Conservation (phyloP, 345 rosid genomes). For the Psidium guajava region DNA sequence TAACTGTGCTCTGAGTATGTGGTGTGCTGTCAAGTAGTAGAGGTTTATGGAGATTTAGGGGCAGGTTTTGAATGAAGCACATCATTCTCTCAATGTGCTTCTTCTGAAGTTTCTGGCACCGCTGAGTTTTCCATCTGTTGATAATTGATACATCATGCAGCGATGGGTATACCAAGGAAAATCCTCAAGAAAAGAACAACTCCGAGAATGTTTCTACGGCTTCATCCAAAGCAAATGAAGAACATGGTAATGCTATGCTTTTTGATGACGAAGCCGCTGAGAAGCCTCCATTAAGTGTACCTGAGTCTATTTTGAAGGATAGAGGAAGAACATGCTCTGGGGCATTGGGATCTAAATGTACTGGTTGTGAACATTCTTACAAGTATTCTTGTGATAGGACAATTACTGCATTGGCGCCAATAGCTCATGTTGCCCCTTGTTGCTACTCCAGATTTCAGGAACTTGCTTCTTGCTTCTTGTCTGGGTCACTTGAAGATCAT, state of each 20-base stretch:
- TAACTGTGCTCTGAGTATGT: background rate
- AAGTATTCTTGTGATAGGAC: slow-evolving; percentile 40
- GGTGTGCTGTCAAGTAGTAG: background rate
- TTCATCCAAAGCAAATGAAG: slow-evolving; percentile 8
- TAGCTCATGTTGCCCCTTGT: slow-evolving; percentile 35
- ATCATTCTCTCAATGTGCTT: background rate
- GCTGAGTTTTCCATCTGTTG: background rate
- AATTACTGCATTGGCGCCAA: slow-evolving; percentile 47
- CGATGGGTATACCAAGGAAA: slow-evolving; percentile 18
- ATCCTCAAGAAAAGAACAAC: slow-evolving; percentile 1
- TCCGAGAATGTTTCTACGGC: slow-evolving; percentile 1
- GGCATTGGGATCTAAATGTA: slow-evolving; percentile 12
- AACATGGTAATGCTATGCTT: background rate
- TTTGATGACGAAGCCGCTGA: background rate
- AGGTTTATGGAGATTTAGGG: background rate
- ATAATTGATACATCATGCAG: slow-evolving; percentile 16
- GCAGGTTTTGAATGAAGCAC: background rate
- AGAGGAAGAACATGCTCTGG: slow-evolving; percentile 5
- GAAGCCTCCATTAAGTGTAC: slow-evolving; percentile 6
- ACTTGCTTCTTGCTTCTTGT: slow-evolving; percentile 36
- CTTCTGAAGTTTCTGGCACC: background rate
- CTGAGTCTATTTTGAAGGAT: slow-evolving; percentile 4
- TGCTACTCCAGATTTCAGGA: slow-evolving; percentile 36
- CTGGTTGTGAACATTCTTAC: slow-evolving; percentile 22
- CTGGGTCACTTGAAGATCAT: slow-evolving; percentile 59